These are phyloP conservation scores for Lactarius vividus DNA, from an alignment of 768 basidiomycete species.

Conservation along the genomic window DNA sequence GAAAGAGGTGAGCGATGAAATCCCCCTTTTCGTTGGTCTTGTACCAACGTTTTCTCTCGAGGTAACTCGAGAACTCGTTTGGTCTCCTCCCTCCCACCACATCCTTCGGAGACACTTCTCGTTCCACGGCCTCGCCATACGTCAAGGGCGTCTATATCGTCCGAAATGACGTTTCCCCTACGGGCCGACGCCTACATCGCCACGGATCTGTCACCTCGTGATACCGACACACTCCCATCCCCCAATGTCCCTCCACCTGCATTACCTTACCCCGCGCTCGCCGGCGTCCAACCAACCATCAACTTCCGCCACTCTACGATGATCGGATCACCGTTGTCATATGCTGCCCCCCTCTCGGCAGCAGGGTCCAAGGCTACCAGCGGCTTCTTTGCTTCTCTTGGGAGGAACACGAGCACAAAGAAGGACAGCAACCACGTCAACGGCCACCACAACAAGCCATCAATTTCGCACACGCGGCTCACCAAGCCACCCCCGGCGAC, in stretches of 20 bases:
- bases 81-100: conserved; percentile 3
- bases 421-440: neutral
- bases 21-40: conserved; percentile 4
- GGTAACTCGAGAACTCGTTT: conserved; percentile 23
- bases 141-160: conserved; percentile 68
- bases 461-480: conserved; percentile 24
- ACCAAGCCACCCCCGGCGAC: conserved; percentile 39
- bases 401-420: conserved; percentile 31
- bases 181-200: conserved; percentile 77
- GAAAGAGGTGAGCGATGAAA: conserved; percentile 48
- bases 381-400: conserved; percentile 18
- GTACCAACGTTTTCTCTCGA: conserved; percentile 4
- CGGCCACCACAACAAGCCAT: neutral
- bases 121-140: conserved; percentile 58
- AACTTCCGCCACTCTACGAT: conserved; percentile 22
- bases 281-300: conserved; percentile 31
- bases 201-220: conserved; percentile 57
- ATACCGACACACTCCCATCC: conserved; percentile 46
- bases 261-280: conserved; percentile 76
- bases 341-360: neutral
- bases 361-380: conserved; percentile 8
- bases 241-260: conserved; percentile 52
- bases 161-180: conserved; percentile 75
- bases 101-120: neutral
- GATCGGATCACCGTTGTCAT: conserved; percentile 10